These are phyloP conservation scores for Pleurotus platypus DNA, from an alignment of 768 basidiomycete genomes.

Conservation along the genomic window DNA sequence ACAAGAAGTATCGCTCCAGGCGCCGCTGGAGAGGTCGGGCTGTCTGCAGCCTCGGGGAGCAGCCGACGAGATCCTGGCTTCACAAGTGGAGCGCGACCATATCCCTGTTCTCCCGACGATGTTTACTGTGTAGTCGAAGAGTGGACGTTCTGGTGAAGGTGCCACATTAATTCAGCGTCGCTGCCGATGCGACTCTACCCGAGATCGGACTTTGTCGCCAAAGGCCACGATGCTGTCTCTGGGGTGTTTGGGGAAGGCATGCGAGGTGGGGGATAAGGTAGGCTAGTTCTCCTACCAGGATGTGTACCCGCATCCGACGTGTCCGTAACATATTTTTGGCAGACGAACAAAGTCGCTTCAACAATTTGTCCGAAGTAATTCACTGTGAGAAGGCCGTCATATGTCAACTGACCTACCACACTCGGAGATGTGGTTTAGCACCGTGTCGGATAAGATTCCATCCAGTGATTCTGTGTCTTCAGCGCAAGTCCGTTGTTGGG, in stretches of 20 bases:
- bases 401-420: neutral
- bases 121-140: conserved; percentile 72
- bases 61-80: conserved; percentile 13
- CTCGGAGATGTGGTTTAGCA: too few relatives aligned
- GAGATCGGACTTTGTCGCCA: too few relatives aligned
- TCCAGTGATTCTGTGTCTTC: too few relatives aligned
- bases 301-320: neutral
- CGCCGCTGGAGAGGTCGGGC: conserved; percentile 12
- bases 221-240: too few relatives aligned
- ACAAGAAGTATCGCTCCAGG: conserved; percentile 21
- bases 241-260: too few relatives aligned
- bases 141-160: conserved; percentile 44
- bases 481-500: neutral
- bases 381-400: neutral
- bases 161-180: too few relatives aligned
- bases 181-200: too few relatives aligned
- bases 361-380: conserved; percentile 1
- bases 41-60: conserved; percentile 3
- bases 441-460: too few relatives aligned
- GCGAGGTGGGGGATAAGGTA: too few relatives aligned
- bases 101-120: conserved; percentile 57
- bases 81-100: conserved; percentile 29
- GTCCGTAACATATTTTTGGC: neutral
- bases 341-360: neutral
- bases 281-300: too few relatives aligned